phyloP scores from a whole-genome alignment of 176 grass and related monocot genomes.

The Musa schizocarpa region DNA sequence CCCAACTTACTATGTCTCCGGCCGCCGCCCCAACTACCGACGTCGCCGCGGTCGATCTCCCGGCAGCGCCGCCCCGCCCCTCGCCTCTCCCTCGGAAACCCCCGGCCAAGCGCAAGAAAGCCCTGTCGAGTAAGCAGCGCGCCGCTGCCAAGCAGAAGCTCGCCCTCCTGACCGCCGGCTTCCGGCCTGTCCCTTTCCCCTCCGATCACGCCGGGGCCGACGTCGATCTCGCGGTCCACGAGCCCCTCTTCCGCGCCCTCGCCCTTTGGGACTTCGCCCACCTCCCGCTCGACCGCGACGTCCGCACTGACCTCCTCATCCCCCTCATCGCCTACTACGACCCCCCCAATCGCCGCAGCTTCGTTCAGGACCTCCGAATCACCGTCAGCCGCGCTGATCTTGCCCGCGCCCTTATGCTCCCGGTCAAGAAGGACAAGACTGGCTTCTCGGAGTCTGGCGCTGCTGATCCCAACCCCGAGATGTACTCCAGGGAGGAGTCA shows the following conservation, averaged over 20 bases:
- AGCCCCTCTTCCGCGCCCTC: slow-evolving; percentile 48
- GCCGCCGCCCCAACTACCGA: not conserved
- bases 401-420: slow-evolving; percentile 46
- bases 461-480: slow-evolving; percentile 6
- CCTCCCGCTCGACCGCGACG: slow-evolving; percentile 29
- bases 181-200: slow-evolving; percentile 28
- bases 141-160: slow-evolving; percentile 43
- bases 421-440: slow-evolving; percentile 32
- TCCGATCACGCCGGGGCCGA: not conserved
- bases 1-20: not conserved
- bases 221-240: slow-evolving; percentile 26
- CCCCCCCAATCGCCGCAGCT: slow-evolving; percentile 38
- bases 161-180: slow-evolving; percentile 23
- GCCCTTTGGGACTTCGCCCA: slow-evolving; percentile 60
- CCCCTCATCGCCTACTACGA: slow-evolving; percentile 69
- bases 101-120: slow-evolving; percentile 38
- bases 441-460: not conserved
- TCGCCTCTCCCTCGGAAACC: slow-evolving; percentile 3
- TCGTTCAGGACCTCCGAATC: slow-evolving; percentile 44
- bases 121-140: slow-evolving; percentile 36
- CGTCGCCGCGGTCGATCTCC: not conserved
- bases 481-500: slow-evolving; percentile 31
- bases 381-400: slow-evolving; percentile 44
- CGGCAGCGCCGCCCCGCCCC: not conserved
- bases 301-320: slow-evolving; percentile 48